Evolutionary conservation across 495 filamentous ascomycete genomes (phyloP).

Genomic region (Saxispiralis lemnorum): DNA sequence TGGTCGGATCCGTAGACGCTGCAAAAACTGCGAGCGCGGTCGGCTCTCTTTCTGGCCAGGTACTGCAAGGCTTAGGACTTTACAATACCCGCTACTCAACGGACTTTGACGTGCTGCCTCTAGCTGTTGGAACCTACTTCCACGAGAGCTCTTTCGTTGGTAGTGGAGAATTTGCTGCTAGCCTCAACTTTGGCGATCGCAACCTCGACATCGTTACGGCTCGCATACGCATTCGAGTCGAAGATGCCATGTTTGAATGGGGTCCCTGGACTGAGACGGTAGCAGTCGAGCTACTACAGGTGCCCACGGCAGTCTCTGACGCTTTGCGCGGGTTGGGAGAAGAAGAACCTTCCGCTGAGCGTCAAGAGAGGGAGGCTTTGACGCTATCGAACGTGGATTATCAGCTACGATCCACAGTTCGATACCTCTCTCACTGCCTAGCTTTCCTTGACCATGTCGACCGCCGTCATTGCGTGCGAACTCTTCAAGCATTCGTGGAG

Average conservation of each 20-base stretch:
- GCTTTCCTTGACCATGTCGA: slow-evolving; percentile 35
- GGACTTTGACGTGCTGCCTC: slow-evolving; percentile 55
- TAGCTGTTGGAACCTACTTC: slow-evolving; percentile 53
- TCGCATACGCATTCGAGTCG: slow-evolving; percentile 16
- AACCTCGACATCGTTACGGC: slow-evolving; percentile 22
- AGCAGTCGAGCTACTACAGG: background rate
- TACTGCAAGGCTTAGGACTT: slow-evolving; percentile 37
- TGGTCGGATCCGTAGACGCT: background rate
- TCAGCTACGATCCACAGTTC: slow-evolving; percentile 22
- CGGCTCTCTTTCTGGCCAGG: background rate
- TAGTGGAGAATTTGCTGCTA: slow-evolving; percentile 38
- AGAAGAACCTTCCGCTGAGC: background rate
- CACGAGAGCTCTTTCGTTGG: slow-evolving; percentile 63
- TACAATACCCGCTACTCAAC: slow-evolving; percentile 50
- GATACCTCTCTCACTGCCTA: slow-evolving; percentile 33
- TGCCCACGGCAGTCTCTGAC: slow-evolving; percentile 1
- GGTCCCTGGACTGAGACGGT: slow-evolving; percentile 22
- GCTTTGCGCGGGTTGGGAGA: background rate
- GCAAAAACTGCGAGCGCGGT: slow-evolving; percentile 6
- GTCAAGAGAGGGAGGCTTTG: background rate
- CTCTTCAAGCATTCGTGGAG: slow-evolving; percentile 5
- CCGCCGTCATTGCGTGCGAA: slow-evolving; percentile 15
- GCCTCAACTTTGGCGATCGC: slow-evolving; percentile 24
- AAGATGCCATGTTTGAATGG: slow-evolving; percentile 11
- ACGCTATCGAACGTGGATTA: slow-evolving; percentile 10